Conservation (phyloP, 2,329 filamentous ascomycete genomes). For the Cytospora paraplurivora region DNA sequence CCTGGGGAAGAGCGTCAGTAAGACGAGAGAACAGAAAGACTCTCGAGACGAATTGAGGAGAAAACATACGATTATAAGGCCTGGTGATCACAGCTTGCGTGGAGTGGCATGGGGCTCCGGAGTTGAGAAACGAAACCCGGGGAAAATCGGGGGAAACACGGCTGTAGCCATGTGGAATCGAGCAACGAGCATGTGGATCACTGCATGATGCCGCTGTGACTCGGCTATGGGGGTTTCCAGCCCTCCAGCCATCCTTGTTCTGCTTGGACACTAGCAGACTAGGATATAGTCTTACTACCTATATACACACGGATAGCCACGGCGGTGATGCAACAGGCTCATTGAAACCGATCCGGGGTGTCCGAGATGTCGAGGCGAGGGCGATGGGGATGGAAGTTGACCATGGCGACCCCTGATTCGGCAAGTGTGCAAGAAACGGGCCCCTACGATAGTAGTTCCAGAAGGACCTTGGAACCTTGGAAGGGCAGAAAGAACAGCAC, state of each 20-base stretch:
- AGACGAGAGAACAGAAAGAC: constrained; percentile 14
- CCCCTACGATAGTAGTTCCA: constrained; percentile 11
- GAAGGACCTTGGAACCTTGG: constrained; percentile 18
- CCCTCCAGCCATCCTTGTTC: constrained; percentile 9
- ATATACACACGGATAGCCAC: not conserved
- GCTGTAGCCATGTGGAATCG: constrained; percentile 19
- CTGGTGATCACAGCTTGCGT: constrained; percentile 25
- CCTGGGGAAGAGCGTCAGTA: constrained; percentile 25
- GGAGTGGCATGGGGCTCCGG: constrained; percentile 24
- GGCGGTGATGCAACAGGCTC: constrained; percentile 10
- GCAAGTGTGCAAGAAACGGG: constrained; percentile 22
- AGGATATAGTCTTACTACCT: not conserved
- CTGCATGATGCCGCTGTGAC: constrained; percentile 18
- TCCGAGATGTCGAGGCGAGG: constrained; percentile 15
- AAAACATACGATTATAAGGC: constrained; percentile 30
- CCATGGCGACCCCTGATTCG: constrained; percentile 18
- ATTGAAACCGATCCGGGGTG: constrained; percentile 1
- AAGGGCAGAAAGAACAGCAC: constrained; percentile 4
- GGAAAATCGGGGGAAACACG: constrained; percentile 17
- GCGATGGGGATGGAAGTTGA: constrained; percentile 1
- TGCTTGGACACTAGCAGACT: no score
- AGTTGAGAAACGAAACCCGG: constrained; percentile 10
- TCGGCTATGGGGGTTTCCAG: constrained; percentile 4
- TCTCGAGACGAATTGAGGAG: constrained; percentile 21
- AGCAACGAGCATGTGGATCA: constrained; percentile 6